Evolutionary conservation across 2,329 filamentous ascomycete species (phyloP).

Genomic region (Didymella sp.): DNA sequence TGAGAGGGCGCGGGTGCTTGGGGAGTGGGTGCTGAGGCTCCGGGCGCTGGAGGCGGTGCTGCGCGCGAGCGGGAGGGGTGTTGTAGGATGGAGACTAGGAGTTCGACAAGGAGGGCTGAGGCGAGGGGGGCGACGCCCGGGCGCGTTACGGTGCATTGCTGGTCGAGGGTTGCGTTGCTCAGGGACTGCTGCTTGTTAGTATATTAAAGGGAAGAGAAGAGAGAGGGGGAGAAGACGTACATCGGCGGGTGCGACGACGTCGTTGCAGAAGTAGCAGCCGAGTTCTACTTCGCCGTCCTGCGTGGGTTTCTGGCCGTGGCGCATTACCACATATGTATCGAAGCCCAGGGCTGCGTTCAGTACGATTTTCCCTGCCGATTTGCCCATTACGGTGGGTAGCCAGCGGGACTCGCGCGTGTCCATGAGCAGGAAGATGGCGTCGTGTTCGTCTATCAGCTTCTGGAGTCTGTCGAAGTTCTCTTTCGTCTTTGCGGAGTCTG

Average conservation of each 20-base stretch:
- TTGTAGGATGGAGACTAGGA: conserved; percentile 86
- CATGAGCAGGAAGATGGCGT: conserved; percentile 96
- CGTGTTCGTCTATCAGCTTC: conserved; percentile 79
- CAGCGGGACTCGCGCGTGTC: conserved; percentile 93
- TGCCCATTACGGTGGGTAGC: conserved; percentile 96
- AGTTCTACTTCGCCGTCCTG: conserved; percentile 68
- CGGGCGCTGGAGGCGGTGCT: conserved; percentile 18
- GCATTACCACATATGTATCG: conserved; percentile 96
- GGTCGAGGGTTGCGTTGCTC: conserved; percentile 93
- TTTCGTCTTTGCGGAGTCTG: conserved; percentile 72
- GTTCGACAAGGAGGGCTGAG: conserved; percentile 87
- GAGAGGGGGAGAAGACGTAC: conserved; percentile 62
- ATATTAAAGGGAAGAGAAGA: not conserved
- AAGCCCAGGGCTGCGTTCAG: conserved; percentile 97
- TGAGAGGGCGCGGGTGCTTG: conserved; percentile 26
- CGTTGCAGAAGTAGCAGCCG: conserved; percentile 98
- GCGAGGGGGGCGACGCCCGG: conserved; percentile 92
- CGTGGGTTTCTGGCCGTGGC: conserved; percentile 73
- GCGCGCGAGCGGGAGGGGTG: conserved; percentile 58
- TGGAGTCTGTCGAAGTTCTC: conserved; percentile 78
- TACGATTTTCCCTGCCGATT: conserved; percentile 89
- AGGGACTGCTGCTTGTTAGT: conserved; percentile 67
- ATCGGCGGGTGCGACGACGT: conserved; percentile 92
- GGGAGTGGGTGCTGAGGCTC: conserved; percentile 22
- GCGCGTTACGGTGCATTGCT: conserved; percentile 96